Conservation (phyloP, 2,329 filamentous ascomycete species). For the Arthroderma uncinatum region DNA sequence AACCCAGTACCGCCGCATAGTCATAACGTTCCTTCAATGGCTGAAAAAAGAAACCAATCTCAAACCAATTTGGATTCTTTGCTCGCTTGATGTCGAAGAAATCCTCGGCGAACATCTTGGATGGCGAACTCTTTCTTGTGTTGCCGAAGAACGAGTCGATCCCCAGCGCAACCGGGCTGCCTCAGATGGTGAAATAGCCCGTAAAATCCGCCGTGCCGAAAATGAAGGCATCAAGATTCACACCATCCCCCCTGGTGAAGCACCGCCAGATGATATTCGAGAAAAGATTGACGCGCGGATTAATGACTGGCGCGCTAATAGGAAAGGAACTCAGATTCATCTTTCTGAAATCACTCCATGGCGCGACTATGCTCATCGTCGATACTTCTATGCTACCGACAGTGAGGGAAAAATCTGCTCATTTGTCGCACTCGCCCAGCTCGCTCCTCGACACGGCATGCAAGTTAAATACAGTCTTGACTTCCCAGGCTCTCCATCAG, state of each 20-base stretch:
- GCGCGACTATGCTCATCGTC: conserved; percentile 70
- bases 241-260: conserved; percentile 55
- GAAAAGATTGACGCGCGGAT: conserved; percentile 61
- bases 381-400: conserved; percentile 73
- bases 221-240: conserved; percentile 72
- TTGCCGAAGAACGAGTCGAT: conserved; percentile 78
- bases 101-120: conserved; percentile 68
- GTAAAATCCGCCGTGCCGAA: conserved; percentile 71
- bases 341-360: conserved; percentile 82
- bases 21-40: conserved; percentile 62
- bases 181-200: conserved; percentile 54
- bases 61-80: conserved; percentile 80
- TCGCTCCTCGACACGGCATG: conserved; percentile 72
- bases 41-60: conserved; percentile 59
- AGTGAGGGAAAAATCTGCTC: conserved; percentile 60
- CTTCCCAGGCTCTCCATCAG: conserved; percentile 76
- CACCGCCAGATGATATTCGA: conserved; percentile 55
- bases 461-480: conserved; percentile 95
- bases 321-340: conserved; percentile 80
- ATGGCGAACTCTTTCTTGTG: conserved; percentile 81
- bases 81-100: conserved; percentile 66
- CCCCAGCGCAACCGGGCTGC: conserved; percentile 55
- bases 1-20: conserved; percentile 62
- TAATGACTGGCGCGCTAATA: conserved; percentile 64
- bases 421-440: conserved; percentile 71